Conservation (phyloP, 768 basidiomycete species). For the Tylopilus cervinicoccineus region DNA sequence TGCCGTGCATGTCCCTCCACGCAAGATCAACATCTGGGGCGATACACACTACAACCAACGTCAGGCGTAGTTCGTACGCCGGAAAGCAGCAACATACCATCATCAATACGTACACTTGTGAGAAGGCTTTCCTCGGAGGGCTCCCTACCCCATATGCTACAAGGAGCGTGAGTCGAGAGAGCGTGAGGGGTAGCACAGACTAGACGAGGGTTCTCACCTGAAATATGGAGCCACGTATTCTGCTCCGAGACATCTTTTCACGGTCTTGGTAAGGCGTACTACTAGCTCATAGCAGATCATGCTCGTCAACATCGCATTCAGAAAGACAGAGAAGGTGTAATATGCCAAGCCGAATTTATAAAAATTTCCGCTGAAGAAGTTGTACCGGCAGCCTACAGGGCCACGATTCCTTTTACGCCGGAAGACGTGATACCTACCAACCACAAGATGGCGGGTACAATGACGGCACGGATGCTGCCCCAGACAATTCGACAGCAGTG, state of each 20-base stretch:
- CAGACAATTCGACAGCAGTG: conserved; percentile 37
- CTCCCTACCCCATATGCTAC: conserved; percentile 1
- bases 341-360: background rate
- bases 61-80: background rate
- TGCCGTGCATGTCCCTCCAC: conserved; percentile 5
- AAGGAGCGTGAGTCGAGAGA: conserved; percentile 6
- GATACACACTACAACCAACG: conserved; percentile 8
- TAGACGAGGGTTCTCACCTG: conserved; percentile 7
- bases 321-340: background rate
- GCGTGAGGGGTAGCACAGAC: conserved; percentile 10
- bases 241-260: background rate
- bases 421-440: background rate
- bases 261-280: background rate
- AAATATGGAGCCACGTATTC: background rate
- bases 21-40: conserved; percentile 11
- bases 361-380: background rate
- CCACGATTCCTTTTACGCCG: conserved; percentile 1
- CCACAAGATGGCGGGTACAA: conserved; percentile 11
- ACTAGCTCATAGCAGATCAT: conserved; percentile 8
- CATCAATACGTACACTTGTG: background rate
- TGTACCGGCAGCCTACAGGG: background rate
- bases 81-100: conserved; percentile 1
- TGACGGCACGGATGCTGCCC: conserved; percentile 12
- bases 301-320: conserved; percentile 3
- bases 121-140: background rate